Evolutionary conservation across 352 stramenopile species (phyloP), one percentile per base, ranked within the genome.

Genomic region (Paralagenidium karlingii): DNA sequence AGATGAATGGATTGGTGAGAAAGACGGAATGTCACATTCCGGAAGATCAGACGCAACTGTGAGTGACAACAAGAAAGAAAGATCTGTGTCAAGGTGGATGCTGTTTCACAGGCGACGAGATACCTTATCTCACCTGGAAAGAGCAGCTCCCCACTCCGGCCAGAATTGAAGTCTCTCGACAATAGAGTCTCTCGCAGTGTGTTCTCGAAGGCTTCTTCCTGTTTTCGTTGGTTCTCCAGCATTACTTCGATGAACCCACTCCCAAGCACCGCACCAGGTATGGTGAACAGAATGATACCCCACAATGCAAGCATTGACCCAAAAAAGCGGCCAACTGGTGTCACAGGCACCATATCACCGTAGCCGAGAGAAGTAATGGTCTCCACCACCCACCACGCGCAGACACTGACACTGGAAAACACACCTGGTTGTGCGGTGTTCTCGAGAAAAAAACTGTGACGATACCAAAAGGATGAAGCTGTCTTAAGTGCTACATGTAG

Each of bases 331-430:
- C 74, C 77, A 12, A 39, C 54, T 25, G 51, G 51, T 3, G 77
- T 88, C 39, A 90, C 55, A 1, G 77, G 77, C 6, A 88, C 74
- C n/a, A 86, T 88, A 38, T 90, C 70, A 8, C 74, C 74, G 29
- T 90, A 90, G 27, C 77, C 77, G n/a, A 90, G 68, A 30, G 77
- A 88, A 11, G 77, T 90, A 48, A 90, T 87, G 7, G 77, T 90
- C 34, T 84, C 63, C 3, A 90, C 77, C 0, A 64, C 61, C 77
- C 77, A 90, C 68, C 67, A 88, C 6, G 75, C 68, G 12, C 67
- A 85, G 8, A 70, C 74, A 2, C 70, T 66, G 21, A 86, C 71
- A 40, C 62, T 88, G 9, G 76, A 82, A 36, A 90, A 90, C 0
- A 87, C 59, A 13, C 82, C 51, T 2, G 77, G 77, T 24, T 90